Evolutionary conservation across 805 yeast genomes (phyloP), one percentile per base, ranked within the genome.

Genomic region (Naumovozyma dairenensis): DNA sequence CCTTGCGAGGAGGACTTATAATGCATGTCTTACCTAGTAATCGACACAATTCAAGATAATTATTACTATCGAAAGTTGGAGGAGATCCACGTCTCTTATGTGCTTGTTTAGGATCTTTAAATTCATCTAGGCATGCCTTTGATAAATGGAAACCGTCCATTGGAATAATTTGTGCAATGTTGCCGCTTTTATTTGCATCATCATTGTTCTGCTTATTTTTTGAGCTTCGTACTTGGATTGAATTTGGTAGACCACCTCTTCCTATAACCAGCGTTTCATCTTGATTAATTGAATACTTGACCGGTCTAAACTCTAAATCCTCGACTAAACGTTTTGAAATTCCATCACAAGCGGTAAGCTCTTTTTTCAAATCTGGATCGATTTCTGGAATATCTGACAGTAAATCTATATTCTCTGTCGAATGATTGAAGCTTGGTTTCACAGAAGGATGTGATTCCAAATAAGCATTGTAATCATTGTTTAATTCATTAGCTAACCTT

Each of bases 111-210:
- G 83, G 67, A 43, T 84, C 72, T 7, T 62, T 57, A 49, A 81
- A 68, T 26, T 56, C 42, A n/a, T 55, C 57, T 8, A 80, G 56
- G 8, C 64, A 62, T 0, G 47, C 39, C 21, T 78, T 51, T 0
- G 82, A 70, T n/a, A 73, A 57, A 49, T 80, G 92, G 46, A 74
- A 80, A 4, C 92, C 89, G 53, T 80, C 89, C 86, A 79, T 78
- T 7, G 82, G 78, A 1, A 80, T 49, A 14, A 65, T 62, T 39
- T 65, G 63, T 1, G 76, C 74, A 42, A 53, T 45, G 16, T 38
- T 17, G 12, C 34, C 15, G 13, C 13, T n/a, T 7, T 20, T 55
- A 1, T 32, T 28, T 7, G 30, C 32, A 4, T 17, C 14, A 19
- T 24, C 22, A 10, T 16, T 8, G 21, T 31, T 12, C 16, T 21